Evolutionary conservation across 208 protist species (phyloP), one percentile per base, ranked within the genome.

Genomic region (Trypanosomatidae sp.): DNA sequence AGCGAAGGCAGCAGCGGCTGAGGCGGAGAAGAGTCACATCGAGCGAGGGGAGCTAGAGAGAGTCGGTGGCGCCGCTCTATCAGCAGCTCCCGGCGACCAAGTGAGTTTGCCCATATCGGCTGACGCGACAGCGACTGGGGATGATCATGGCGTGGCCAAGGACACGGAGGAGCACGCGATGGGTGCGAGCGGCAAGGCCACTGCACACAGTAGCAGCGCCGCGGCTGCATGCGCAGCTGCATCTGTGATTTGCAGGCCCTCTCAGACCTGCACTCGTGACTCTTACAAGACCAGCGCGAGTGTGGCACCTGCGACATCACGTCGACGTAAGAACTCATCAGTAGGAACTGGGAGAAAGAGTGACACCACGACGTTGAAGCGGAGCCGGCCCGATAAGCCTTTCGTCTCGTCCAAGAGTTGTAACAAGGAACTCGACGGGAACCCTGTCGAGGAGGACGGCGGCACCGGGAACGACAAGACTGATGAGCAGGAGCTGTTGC

Each of bases 131-230:
- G 69, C 36, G 19, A 36, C 47, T 36, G 62, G 55, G 17, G n/a
- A 47, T 30, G 36, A 28, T 3, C 58, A 44, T 17, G 60, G 22
- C 30, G 19, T 47, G 60, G 22, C 9, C 8, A 15, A 19, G 39
- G 47, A 25, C 67, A 44, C 25, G 44, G 46, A 69, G 12, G 13
- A 33, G 22, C 62, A 25, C 47, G n/a, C 49, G 7, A 62, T 33
- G 30, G 8, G 56, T 30, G 30, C 43, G 12, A 49, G 71, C 28
- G 49, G 71, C 49, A 71, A 72, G 19, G 58, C 17, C 39, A 25
- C 33, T 5, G 19, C 17, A 59, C 39, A 19, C 50, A 55, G n/a
- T 44, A 53, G 13, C 52, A n/a, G 12, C 12, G 67, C 65, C 22
- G 22, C 10, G 6, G 33, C 17, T 39, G 36, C 44, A n/a, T 12